A percentile compares a stretch with the other conserved stretches of the same genome.
These are phyloP conservation scores for Nicotiana tabacum DNA, from an alignment of 257 asterid genomes.

Conservation along the genomic window DNA sequence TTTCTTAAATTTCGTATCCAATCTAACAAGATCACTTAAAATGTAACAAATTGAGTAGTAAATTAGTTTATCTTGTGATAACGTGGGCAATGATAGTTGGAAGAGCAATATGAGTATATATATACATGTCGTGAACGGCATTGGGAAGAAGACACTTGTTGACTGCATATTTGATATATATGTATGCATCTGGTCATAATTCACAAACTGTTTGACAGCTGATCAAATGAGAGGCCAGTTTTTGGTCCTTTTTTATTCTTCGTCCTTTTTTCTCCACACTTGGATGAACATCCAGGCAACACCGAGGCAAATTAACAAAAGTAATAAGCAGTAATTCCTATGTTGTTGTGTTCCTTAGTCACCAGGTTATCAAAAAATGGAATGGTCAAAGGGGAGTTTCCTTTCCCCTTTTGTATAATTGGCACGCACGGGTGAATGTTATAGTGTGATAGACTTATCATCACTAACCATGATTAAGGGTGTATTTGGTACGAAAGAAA, in stretches of 20 bases:
- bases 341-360: background rate
- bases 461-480: background rate
- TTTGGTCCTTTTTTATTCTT: background rate
- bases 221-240: no score
- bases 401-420: conserved; percentile 16
- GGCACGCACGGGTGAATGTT: background rate
- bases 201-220: background rate
- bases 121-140: background rate
- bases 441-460: background rate
- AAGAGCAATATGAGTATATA: background rate
- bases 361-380: background rate
- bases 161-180: background rate
- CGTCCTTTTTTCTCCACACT: no score
- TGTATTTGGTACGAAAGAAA: no score
- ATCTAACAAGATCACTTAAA: no score
- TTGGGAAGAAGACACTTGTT: background rate
- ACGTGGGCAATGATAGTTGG: no score
- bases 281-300: background rate
- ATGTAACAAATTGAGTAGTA: no score
- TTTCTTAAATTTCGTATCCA: no score
- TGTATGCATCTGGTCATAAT: background rate
- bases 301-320: background rate
- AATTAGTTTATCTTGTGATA: no score
- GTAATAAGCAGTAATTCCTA: background rate
- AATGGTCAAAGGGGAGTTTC: conserved; percentile 8